A percentile compares a stretch with the other conserved stretches of the same genome.
phyloP scores from a whole-genome alignment of 805 yeast genomes.

The Trichomonascus vanleenenianus region DNA sequence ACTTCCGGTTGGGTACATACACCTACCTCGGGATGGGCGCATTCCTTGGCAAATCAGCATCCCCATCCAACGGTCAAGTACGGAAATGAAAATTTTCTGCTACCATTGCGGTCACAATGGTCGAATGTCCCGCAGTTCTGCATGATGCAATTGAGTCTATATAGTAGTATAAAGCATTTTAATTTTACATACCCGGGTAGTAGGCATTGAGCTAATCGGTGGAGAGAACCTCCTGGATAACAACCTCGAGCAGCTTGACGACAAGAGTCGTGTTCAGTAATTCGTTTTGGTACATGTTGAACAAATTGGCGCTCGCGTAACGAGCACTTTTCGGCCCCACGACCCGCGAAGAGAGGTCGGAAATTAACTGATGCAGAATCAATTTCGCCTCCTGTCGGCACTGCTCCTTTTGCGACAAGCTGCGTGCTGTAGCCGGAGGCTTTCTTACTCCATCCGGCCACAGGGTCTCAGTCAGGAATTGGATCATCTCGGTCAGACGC shows the following conservation, averaged over 20 bases:
- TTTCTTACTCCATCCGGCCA: conserved; percentile 50
- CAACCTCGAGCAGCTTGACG: conserved; percentile 49
- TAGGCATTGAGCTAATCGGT: too few species aligned
- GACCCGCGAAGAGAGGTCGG: conserved; percentile 60
- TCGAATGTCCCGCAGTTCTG: too few species aligned
- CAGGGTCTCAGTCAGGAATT: conserved; percentile 25
- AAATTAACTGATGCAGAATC: conserved; percentile 48
- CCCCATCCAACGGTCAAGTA: too few species aligned
- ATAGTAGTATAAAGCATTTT: too few species aligned
- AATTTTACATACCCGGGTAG: too few species aligned
- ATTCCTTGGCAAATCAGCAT: too few species aligned
- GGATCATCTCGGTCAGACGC: conserved; percentile 13
- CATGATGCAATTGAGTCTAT: too few species aligned
- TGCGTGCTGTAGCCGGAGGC: conserved; percentile 29
- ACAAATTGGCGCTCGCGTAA: conserved; percentile 52
- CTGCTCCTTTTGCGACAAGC: conserved; percentile 42
- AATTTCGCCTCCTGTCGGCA: conserved; percentile 52
- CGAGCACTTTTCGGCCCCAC: conserved; percentile 63
- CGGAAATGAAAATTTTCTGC: too few species aligned
- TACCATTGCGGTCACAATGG: too few species aligned
- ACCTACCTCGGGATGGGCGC: too few species aligned
- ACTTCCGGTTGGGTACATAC: too few species aligned
- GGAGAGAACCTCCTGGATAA: conserved; percentile 33
- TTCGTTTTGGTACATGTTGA: conserved; percentile 67
- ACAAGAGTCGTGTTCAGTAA: conserved; percentile 58